Conservation (phyloP, 2,329 filamentous ascomycete genomes). For the Trichoderma atroviride region DNA sequence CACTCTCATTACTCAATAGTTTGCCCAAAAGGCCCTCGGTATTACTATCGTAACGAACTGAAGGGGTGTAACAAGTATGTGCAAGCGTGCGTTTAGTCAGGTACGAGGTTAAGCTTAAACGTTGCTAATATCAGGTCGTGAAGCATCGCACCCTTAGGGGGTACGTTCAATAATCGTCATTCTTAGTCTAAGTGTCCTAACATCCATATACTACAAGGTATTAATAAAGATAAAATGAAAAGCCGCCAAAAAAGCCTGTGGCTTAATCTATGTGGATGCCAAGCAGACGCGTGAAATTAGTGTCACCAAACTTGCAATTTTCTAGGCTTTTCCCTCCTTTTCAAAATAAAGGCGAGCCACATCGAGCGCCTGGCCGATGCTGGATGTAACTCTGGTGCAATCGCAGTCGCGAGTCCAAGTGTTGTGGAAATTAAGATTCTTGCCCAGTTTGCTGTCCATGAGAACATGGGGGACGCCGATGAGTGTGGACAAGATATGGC, state of each 20-base stretch:
- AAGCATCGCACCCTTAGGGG: not conserved
- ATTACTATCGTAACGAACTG: not conserved
- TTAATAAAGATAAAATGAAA: not conserved
- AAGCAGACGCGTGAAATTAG: not conserved
- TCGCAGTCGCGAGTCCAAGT: conserved; percentile 20
- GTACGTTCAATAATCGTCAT: not conserved
- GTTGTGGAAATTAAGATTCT: conserved; percentile 21
- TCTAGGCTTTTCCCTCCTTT: not conserved
- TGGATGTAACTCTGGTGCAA: conserved; percentile 8
- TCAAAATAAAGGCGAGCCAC: conserved; percentile 21
- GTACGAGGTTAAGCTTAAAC: not conserved
- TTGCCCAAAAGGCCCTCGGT: not conserved
- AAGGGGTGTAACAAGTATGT: not conserved
- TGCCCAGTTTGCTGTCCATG: conserved; percentile 23
- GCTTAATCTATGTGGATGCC: not conserved
- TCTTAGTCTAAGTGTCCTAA: not conserved
- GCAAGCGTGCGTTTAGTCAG: not conserved
- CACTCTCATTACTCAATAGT: not conserved
- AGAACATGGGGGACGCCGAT: conserved; percentile 20
- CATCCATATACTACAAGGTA: not conserved
- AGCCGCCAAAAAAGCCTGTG: not conserved
- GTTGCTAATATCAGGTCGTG: not conserved
- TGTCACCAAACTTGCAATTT: not conserved
- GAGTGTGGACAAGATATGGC: conserved; percentile 14
- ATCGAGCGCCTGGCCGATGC: conserved; percentile 3